phyloP scores from a whole-genome alignment of 306 rosid genomes.

The Vicia faba region DNA sequence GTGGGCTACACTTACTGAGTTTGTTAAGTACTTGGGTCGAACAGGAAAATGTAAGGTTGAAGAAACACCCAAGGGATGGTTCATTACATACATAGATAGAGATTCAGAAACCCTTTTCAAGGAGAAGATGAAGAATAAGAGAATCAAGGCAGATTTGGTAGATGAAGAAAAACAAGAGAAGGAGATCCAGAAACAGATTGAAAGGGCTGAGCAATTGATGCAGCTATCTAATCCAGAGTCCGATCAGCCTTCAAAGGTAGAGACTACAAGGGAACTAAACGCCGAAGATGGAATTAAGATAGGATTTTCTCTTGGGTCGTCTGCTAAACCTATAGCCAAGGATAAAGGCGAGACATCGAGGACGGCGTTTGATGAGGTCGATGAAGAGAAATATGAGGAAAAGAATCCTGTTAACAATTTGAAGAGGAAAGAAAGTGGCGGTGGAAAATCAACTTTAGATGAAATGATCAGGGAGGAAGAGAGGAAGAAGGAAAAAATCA shows the following conservation, averaged over 20 bases:
- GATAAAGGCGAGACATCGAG: conserved; percentile 53
- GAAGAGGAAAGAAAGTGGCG: conserved; percentile 45
- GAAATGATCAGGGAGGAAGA: conserved; percentile 87
- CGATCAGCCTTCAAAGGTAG: conserved; percentile 44
- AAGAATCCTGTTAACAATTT: conserved; percentile 40
- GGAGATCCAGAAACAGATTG: conserved; percentile 81
- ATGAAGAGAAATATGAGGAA: conserved; percentile 46
- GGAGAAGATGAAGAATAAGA: conserved; percentile 74
- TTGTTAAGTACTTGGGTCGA: conserved; percentile 81
- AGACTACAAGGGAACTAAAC: conserved; percentile 52
- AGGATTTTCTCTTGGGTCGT: conserved; percentile 70
- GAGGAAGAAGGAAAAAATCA: conserved; percentile 78
- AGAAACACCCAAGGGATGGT: conserved; percentile 94
- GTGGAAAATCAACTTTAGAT: conserved; percentile 62
- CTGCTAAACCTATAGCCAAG: conserved; percentile 45
- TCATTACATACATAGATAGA: conserved; percentile 80
- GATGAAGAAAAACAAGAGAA: conserved; percentile 92
- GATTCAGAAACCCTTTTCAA: conserved; percentile 81
- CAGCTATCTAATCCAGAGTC: conserved; percentile 43
- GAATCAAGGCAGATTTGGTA: conserved; percentile 64
- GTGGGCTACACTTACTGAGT: conserved; percentile 88
- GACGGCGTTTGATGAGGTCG: conserved; percentile 65
- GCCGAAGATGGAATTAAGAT: conserved; percentile 68
- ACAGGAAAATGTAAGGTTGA: conserved; percentile 86
- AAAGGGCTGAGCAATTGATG: conserved; percentile 60